Evolutionary conservation across 805 yeast genomes (phyloP).

Genomic region (Zygotorulaspora chibaensis): DNA sequence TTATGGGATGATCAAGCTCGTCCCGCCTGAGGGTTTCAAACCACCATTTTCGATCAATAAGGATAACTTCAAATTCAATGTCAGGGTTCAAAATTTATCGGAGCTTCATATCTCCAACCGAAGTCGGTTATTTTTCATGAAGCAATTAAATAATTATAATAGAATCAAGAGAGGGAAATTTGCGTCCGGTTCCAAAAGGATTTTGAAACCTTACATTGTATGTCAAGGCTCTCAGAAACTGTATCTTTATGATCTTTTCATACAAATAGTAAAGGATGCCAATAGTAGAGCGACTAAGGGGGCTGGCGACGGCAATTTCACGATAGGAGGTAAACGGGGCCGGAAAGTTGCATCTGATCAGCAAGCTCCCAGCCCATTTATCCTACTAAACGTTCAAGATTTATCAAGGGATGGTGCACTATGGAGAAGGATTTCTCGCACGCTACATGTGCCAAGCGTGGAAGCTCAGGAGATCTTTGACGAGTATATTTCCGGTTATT

Average conservation of each 20-base stretch:
- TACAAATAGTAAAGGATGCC: slow-evolving; percentile 30
- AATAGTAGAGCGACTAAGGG: slow-evolving; percentile 2
- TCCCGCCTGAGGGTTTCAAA: slow-evolving; percentile 52
- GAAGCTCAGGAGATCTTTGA: slow-evolving; percentile 24
- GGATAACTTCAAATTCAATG: slow-evolving; percentile 55
- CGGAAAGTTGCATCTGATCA: slow-evolving; percentile 10
- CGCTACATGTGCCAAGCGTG: slow-evolving; percentile 11
- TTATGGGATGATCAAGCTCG: slow-evolving; percentile 73
- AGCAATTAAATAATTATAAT: slow-evolving; percentile 55
- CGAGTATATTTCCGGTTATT: slow-evolving; percentile 31
- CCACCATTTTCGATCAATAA: slow-evolving; percentile 54
- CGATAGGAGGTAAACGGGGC: slow-evolving; percentile 7
- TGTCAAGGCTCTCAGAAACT: slow-evolving; percentile 15
- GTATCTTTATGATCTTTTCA: slow-evolving; percentile 40
- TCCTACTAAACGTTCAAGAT: slow-evolving; percentile 7
- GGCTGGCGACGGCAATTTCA: neutral
- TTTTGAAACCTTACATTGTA: slow-evolving; percentile 12
- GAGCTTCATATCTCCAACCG: slow-evolving; percentile 62
- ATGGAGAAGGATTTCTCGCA: slow-evolving; percentile 28
- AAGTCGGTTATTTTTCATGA: slow-evolving; percentile 56
- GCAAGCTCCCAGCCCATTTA: neutral
- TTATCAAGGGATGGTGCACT: slow-evolving; percentile 19
- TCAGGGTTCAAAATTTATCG: slow-evolving; percentile 61
- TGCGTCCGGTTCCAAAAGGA: slow-evolving; percentile 6
- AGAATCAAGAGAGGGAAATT: slow-evolving; percentile 21